Evolutionary conservation across 2,329 filamentous ascomycete species (phyloP).

Genomic region (Aspergillus ibericus): DNA sequence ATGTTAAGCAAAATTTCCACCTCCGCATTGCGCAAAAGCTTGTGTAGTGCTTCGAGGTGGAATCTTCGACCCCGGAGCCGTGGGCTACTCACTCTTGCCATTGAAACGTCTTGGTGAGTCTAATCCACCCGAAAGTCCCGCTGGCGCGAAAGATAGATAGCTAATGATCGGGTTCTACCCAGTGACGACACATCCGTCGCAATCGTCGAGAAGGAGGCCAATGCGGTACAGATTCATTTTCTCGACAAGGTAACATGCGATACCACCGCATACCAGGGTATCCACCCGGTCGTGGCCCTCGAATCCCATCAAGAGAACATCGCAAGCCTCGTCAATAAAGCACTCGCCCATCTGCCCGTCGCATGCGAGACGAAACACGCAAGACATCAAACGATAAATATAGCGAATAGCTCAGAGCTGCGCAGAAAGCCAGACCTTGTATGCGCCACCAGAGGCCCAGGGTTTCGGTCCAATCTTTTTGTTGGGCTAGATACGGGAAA

Average conservation of each 20-base stretch:
- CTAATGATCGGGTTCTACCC: not conserved
- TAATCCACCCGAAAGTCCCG: not conserved
- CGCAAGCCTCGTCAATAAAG: slow-evolving; percentile 65
- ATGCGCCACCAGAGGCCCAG: slow-evolving; percentile 85
- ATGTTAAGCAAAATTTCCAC: slow-evolving; percentile 26
- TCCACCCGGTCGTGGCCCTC: slow-evolving; percentile 75
- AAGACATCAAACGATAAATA: slow-evolving; percentile 15
- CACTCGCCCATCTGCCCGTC: slow-evolving; percentile 58
- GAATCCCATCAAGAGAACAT: slow-evolving; percentile 73
- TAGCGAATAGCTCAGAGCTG: slow-evolving; percentile 23
- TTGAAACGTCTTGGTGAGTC: slow-evolving; percentile 48
- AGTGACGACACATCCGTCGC: slow-evolving; percentile 92
- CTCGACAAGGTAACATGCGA: slow-evolving; percentile 80
- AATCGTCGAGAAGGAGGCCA: slow-evolving; percentile 62
- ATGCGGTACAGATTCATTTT: slow-evolving; percentile 64
- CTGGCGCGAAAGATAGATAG: not conserved
- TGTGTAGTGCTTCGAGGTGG: slow-evolving; percentile 10
- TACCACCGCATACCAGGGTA: slow-evolving; percentile 70
- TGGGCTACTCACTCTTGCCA: slow-evolving; percentile 46
- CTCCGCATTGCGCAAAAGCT: slow-evolving; percentile 17
- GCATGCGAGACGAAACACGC: slow-evolving; percentile 11
- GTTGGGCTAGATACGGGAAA: slow-evolving; percentile 83
- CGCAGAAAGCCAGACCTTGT: slow-evolving; percentile 72
- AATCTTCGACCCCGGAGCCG: slow-evolving; percentile 13
- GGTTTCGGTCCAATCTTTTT: slow-evolving; percentile 76